Conservation (phyloP, 2,329 filamentous ascomycete genomes). For the Thielaviopsis cerberus region DNA sequence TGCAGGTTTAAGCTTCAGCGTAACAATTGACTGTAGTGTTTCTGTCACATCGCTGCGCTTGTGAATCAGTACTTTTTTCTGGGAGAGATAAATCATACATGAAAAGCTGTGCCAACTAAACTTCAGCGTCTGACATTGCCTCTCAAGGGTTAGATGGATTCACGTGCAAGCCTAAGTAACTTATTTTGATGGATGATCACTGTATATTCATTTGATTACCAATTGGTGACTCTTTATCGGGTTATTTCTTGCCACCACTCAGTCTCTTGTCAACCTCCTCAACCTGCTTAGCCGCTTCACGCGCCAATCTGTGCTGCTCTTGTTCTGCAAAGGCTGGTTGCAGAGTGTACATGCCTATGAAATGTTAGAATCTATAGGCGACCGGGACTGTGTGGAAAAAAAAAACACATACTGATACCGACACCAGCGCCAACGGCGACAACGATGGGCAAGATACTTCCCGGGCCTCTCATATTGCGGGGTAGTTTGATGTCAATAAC, state of each 20-base stretch:
- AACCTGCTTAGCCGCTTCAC: slow-evolving; percentile 5
- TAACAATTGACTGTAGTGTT: background rate
- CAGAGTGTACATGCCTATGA: slow-evolving; percentile 8
- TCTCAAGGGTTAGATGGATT: background rate
- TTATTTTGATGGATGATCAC: no score
- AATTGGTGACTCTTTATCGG: no score
- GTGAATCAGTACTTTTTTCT: background rate
- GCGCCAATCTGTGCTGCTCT: slow-evolving; percentile 4
- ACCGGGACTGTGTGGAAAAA: background rate
- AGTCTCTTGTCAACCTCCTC: slow-evolving; percentile 7
- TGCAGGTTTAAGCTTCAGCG: background rate
- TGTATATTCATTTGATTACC: no score
- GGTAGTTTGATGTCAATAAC: no score
- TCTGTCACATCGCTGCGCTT: background rate
- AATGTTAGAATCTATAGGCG: background rate
- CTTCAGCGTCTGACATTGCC: no score
- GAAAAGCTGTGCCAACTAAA: background rate
- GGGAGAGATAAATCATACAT: background rate
- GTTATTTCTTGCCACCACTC: background rate
- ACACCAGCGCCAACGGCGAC: slow-evolving; percentile 10
- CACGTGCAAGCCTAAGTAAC: no score
- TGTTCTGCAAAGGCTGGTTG: slow-evolving; percentile 9
- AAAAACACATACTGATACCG: slow-evolving; percentile 6
- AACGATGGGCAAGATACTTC: slow-evolving; percentile 8
- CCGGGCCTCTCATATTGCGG: slow-evolving; percentile 3